Base-by-base conservation (phyloP, 192 early-diverging fungal genomes). In the Gaertneriomyces semiglobifer region DNA sequence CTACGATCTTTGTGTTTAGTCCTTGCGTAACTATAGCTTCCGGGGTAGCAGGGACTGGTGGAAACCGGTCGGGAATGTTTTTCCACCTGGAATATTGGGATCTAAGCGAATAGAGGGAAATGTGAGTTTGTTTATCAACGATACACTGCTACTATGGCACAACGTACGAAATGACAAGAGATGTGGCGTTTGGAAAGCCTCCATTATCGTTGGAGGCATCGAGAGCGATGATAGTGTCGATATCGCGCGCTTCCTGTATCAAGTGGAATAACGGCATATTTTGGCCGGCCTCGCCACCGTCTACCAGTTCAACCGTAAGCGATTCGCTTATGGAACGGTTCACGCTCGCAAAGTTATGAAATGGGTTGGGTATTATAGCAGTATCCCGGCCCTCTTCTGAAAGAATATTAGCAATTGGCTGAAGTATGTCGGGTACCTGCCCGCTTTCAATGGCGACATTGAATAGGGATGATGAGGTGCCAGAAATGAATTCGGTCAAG, bases 221-320 rank as follows among this genome's bases (percentile, higher is more conserved):
- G 3, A 68, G 47, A 20, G 73, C 73, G 46, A 74, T 20, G 20
- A 74, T 60, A 5, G 65, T 54, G 44, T 66, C 63, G 8, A 67
- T 20, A 5, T 4, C 50, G 4, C 73, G 53, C 9, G 18, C 46
- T 33, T 63, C 47, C 10, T 38, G 10, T 19, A 74, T 7, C n/a
- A 74, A 14, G 0, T 61, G 67, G 12, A 42, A 25, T 2, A 74
- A 51, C 12, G 73, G 73, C 4, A 74, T 54, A 57, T 69, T 70
- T 48, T 74, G 73, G 2, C 67, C 66, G 25, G 54, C 61, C 43
- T 69, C 61, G 58, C 73, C 73, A 9, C 73, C 73, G 62, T 74
- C 73, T 7, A 69, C 67, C 1, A 74, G 73, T 38, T 57, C 53
- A 14, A 74, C 33, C 2, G 40, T 41, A 16, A 25, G 1, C 44